Evolutionary conservation across 2,329 filamentous ascomycete species (phyloP), one percentile per base, ranked within the genome.

Genomic region (Paraphoma sp.): DNA sequence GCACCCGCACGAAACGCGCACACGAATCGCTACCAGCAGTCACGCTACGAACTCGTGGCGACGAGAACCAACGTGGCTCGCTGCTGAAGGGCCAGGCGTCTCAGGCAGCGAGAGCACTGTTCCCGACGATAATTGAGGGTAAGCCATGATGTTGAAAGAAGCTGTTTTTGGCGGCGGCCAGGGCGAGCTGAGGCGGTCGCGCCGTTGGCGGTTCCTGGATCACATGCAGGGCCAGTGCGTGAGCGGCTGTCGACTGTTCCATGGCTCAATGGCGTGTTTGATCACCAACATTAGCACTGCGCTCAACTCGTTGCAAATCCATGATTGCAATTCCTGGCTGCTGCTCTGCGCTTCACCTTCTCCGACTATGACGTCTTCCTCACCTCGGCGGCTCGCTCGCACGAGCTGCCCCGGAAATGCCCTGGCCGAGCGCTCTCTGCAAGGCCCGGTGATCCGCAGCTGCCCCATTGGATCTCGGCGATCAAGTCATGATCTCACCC

Each of bases 141-240:
- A 52, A 54, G 59, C 45, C 55, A 48, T 51, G 57, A 58, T n/a
- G 55, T 57, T 56, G 48, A 51, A 51, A 53, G 45, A 56, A 57
- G 56, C 54, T 59, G 57, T 56, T 60, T 66, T 65, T 59, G 55
- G 59, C 51, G 49, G 51, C 40, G 45, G 40, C 43, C 51, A 45
- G 59, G 58, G 57, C 62, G 59, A 63, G 60, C 62, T 67, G 63
- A 62, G 52, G 57, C 53, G 40, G 53, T 50, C 45, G 28, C 51
- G 41, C 53, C 45, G 51, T 48, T 57, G 63, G 23, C 23, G 23
- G 69, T 71, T 56, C 65, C 67, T 71, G 68, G 53, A 56, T 64
- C 54, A 57, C 56, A 68, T 68, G 70, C 70, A 72, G 69, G 70
- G 69, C 62, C 65, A 52, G 47, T 41, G 33, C 42, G 51, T 36